phyloP scores from a whole-genome alignment of 805 yeast species.

The Hyphopichia homilentoma region DNA sequence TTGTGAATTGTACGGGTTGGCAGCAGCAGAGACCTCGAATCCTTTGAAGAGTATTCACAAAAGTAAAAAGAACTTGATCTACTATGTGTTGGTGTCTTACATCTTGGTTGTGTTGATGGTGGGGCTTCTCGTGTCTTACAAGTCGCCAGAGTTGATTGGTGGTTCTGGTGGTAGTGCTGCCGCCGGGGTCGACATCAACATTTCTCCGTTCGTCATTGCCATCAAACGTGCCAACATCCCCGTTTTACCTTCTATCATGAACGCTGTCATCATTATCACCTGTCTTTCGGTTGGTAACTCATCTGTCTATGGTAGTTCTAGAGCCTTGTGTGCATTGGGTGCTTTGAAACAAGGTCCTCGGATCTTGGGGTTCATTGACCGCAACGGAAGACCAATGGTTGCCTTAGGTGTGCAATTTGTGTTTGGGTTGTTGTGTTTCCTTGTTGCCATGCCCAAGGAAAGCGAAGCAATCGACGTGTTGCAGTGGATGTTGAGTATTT shows the following conservation, averaged over 20 bases:
- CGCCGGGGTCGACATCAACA: slow-evolving; percentile 20
- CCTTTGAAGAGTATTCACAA: slow-evolving; percentile 59
- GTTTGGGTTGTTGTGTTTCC: slow-evolving; percentile 25
- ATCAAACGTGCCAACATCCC: slow-evolving; percentile 26
- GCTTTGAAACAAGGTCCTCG: slow-evolving; percentile 28
- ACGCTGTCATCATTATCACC: slow-evolving; percentile 29
- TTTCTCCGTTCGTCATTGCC: slow-evolving; percentile 39
- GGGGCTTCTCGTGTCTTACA: slow-evolving; percentile 50
- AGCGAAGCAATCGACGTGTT: slow-evolving; percentile 20
- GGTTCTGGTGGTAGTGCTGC: slow-evolving; percentile 10
- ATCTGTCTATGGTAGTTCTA: slow-evolving; percentile 31
- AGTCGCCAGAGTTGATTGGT: slow-evolving; percentile 16
- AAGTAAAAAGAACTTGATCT: slow-evolving; percentile 63
- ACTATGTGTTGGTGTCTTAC: slow-evolving; percentile 60
- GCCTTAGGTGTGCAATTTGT: slow-evolving; percentile 21
- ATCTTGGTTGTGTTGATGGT: slow-evolving; percentile 49
- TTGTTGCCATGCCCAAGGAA: slow-evolving; percentile 25
- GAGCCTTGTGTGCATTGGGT: slow-evolving; percentile 28
- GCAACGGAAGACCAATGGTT: slow-evolving; percentile 28
- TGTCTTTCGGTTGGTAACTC: slow-evolving; percentile 35
- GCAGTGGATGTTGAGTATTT: slow-evolving; percentile 27
- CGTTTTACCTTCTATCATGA: slow-evolving; percentile 30
- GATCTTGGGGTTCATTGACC: slow-evolving; percentile 24
- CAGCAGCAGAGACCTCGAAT: slow-evolving; percentile 64
- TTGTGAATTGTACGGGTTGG: slow-evolving; percentile 61